A percentile compares a stretch with the other conserved stretches of the same genome.
These are phyloP conservation scores for Fagus sylvatica DNA, from an alignment of 306 rosid genomes.

Conservation along the genomic window DNA sequence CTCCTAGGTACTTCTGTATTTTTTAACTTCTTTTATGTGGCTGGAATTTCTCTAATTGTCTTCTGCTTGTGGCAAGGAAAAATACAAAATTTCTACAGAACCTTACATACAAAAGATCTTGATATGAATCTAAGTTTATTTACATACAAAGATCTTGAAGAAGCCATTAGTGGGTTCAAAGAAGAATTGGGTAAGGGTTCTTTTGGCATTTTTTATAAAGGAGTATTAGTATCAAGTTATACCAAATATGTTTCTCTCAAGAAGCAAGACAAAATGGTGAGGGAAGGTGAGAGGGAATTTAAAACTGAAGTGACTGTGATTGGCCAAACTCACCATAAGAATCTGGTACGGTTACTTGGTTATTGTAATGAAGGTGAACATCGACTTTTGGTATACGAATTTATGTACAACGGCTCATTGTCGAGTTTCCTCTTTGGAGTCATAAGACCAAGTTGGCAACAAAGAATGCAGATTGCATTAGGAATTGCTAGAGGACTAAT, in stretches of 20 bases:
- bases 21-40: background rate
- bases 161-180: constrained; percentile 3
- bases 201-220: constrained; percentile 6
- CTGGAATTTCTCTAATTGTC: background rate
- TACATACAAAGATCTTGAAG: constrained; percentile 6
- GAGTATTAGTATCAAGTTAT: background rate
- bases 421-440: constrained; percentile 4
- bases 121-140: background rate
- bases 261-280: background rate
- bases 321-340: constrained; percentile 5
- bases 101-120: background rate
- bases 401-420: constrained; percentile 2
- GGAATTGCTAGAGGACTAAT: background rate
- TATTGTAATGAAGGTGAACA: constrained; percentile 1
- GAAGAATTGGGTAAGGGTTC: constrained; percentile 7
- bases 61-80: background rate
- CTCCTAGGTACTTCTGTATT: background rate
- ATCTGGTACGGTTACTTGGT: background rate
- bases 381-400: background rate
- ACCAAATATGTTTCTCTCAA: background rate
- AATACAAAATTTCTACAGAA: background rate
- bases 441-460: constrained; percentile 1
- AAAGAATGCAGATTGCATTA: background rate
- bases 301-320: constrained; percentile 1
- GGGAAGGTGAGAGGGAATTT: constrained; percentile 8